phyloP scores from a whole-genome alignment of 305 asterid species.

The Solanum hybrid region DNA sequence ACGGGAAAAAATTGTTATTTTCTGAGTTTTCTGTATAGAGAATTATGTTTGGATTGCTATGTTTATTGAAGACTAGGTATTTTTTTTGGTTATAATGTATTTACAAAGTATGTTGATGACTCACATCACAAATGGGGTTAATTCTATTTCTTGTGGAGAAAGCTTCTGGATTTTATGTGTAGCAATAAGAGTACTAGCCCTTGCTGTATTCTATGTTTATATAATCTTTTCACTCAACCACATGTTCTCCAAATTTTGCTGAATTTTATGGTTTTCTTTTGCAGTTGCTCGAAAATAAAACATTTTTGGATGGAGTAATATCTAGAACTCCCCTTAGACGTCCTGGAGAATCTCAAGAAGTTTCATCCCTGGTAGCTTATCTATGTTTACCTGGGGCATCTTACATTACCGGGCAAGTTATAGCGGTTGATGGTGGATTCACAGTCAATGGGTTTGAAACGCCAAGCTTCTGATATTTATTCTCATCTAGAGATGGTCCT shows the following conservation, averaged over 20 bases:
- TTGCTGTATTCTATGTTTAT: neutral
- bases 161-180: neutral
- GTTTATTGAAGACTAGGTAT: neutral
- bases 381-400: conserved; percentile 91
- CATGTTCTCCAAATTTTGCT: neutral
- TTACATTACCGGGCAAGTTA: conserved; percentile 71
- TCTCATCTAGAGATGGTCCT: neutral
- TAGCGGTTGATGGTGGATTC: conserved; percentile 84
- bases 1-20: neutral
- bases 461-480: neutral
- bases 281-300: conserved; percentile 65
- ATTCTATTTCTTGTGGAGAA: neutral
- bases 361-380: conserved; percentile 80
- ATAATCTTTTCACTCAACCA: neutral
- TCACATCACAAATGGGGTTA: neutral
- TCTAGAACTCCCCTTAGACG: conserved; percentile 82
- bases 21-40: neutral
- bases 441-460: conserved; percentile 50
- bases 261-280: conserved; percentile 3
- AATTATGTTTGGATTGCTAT: neutral
- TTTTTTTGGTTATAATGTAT: neutral
- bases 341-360: conserved; percentile 76
- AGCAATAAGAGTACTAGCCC: neutral
- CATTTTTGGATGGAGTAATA: conserved; percentile 43
- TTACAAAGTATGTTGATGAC: neutral